Percentiles rank a stretch among this genome's conserved stretches.
Conservation (phyloP, 2,329 filamentous ascomycete genomes). For the Claviceps fusiformis region DNA sequence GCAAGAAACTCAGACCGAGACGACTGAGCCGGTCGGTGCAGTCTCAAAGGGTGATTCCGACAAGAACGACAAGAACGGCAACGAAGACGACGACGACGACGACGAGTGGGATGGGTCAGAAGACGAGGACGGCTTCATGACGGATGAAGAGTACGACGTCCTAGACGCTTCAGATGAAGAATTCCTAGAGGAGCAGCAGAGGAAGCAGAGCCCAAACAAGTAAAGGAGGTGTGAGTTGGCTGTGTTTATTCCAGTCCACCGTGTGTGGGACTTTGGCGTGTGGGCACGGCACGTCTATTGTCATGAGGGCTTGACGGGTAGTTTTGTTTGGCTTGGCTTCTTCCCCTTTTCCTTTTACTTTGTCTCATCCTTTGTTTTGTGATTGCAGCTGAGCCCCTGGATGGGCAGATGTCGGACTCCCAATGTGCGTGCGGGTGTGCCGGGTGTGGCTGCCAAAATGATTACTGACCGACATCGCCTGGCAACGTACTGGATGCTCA, state of each 20-base stretch:
- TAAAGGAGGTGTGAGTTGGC: constrained; percentile 11
- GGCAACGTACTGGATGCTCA: background rate
- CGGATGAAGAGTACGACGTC: constrained; percentile 96
- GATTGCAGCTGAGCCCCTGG: background rate
- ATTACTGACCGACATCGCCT: background rate
- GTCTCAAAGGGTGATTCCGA: constrained; percentile 37
- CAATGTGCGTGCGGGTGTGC: background rate
- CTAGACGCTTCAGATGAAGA: constrained; percentile 92
- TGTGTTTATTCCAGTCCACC: background rate
- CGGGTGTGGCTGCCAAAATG: background rate
- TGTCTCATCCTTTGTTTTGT: background rate
- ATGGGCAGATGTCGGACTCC: background rate
- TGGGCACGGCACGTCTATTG: constrained; percentile 5
- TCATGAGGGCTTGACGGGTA: constrained; percentile 3
- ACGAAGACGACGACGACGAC: constrained; percentile 28
- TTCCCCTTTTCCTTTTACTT: background rate
- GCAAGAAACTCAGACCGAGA: constrained; percentile 40
- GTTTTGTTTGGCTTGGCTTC: background rate
- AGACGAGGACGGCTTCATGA: constrained; percentile 71
- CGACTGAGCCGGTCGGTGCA: constrained; percentile 37
- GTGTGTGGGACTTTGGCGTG: background rate
- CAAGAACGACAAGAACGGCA: constrained; percentile 23
- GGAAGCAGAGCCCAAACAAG: constrained; percentile 22
- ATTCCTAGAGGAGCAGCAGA: constrained; percentile 42
- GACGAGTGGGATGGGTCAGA: constrained; percentile 53